These are phyloP conservation scores for Fallopia convolvulus DNA, from an alignment of 148 eudicot genomes.

Conservation along the genomic window DNA sequence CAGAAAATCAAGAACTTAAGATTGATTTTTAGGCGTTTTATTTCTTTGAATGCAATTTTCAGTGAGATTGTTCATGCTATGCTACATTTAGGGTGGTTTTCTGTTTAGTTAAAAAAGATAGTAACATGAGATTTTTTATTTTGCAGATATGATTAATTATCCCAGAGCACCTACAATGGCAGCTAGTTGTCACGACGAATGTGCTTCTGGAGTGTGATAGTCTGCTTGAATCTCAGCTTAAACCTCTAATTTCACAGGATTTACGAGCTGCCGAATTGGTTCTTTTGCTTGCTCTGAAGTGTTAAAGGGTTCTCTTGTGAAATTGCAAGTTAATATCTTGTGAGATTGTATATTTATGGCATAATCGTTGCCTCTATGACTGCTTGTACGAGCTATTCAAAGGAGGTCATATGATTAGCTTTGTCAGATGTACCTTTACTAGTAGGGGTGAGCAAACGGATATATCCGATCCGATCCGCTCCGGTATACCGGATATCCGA, in stretches of 20 bases:
- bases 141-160: not conserved
- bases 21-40: not conserved
- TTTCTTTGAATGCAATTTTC: not conserved
- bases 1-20: not conserved
- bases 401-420: not conserved
- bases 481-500: too few relatives aligned
- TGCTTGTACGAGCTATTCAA: not conserved
- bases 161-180: not conserved
- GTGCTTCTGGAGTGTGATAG: not conserved
- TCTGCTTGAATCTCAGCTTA: not conserved
- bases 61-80: not conserved
- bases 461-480: too few relatives aligned
- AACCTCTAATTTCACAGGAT: not conserved
- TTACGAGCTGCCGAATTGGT: not conserved
- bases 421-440: not conserved
- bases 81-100: not conserved
- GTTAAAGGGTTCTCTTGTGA: not conserved
- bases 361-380: not conserved
- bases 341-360: conserved; percentile 1
- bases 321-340: not conserved
- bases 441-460: too few relatives aligned
- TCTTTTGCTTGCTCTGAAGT: not conserved
- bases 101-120: not conserved
- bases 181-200: not conserved
- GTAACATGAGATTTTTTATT: not conserved